Conservation (phyloP, 192 early-diverging fungal species). For the Podila clonocystis region DNA sequence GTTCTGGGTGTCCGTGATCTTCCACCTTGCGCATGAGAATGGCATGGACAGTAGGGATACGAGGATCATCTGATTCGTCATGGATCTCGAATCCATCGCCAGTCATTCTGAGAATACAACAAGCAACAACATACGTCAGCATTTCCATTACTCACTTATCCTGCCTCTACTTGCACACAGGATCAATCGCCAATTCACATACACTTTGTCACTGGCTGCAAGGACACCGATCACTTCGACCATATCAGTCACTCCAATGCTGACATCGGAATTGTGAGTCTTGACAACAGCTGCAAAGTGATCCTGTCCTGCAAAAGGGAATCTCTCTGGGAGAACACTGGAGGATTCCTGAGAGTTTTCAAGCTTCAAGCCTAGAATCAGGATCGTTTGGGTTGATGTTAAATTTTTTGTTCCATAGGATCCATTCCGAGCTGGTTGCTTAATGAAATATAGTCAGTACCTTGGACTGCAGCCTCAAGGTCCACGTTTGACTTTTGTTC, state of each 20-base stretch:
- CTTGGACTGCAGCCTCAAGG: slow-evolving; percentile 12
- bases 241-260: slow-evolving; percentile 64
- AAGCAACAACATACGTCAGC: neutral
- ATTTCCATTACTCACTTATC: neutral
- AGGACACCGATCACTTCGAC: slow-evolving; percentile 76
- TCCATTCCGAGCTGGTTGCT: no score
- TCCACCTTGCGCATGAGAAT: slow-evolving; percentile 55
- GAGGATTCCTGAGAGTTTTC: slow-evolving; percentile 4
- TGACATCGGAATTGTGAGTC: slow-evolving; percentile 60
- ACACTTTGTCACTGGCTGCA: slow-evolving; percentile 40
- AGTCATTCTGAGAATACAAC: slow-evolving; percentile 6
- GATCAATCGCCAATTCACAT: neutral
- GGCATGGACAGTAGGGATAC: slow-evolving; percentile 60
- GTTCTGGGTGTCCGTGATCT: slow-evolving; percentile 44
- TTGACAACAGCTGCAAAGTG: slow-evolving; percentile 75
- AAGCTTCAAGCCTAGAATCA: slow-evolving; percentile 15
- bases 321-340: slow-evolving; percentile 56
- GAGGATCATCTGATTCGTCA: slow-evolving; percentile 27
- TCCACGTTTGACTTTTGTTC: slow-evolving; percentile 2
- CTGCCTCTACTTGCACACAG: no score
- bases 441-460: neutral
- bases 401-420: no score
- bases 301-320: slow-evolving; percentile 63
- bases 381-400: no score
- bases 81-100: slow-evolving; percentile 46